These are phyloP conservation scores for Fusarium zealandicum DNA, from an alignment of 2,329 filamentous ascomycete genomes.

Conservation along the genomic window DNA sequence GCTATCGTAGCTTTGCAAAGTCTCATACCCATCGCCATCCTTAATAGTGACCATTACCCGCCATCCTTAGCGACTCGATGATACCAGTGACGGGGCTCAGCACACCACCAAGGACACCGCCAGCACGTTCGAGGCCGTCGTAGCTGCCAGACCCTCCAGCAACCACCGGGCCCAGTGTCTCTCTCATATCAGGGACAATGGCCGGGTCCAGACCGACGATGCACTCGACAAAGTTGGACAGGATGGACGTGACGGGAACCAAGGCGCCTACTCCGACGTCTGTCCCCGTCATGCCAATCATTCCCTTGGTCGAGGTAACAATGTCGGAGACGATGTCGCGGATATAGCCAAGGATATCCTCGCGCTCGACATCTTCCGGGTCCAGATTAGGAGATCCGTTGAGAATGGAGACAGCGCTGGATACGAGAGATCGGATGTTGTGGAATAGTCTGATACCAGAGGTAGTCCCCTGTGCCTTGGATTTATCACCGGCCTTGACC, in stretches of 20 bases:
- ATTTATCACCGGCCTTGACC: background rate
- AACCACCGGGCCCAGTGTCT: constrained; percentile 1
- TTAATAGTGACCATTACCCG: background rate
- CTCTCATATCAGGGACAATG: background rate
- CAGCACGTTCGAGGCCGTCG: background rate
- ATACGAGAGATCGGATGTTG: constrained; percentile 6
- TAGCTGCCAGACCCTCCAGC: fast-evolving
- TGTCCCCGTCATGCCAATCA: background rate
- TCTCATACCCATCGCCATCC: background rate
- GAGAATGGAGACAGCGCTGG: background rate
- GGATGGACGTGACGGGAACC: constrained; percentile 1
- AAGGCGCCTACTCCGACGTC: constrained; percentile 5
- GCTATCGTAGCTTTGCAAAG: background rate
- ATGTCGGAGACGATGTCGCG: background rate
- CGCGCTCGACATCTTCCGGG: background rate
- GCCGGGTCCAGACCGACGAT: background rate
- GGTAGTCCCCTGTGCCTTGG: background rate
- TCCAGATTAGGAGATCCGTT: background rate
- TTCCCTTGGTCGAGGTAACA: background rate
- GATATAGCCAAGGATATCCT: background rate
- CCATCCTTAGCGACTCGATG: background rate
- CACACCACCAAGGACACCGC: background rate
- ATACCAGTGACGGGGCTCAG: constrained; percentile 3
- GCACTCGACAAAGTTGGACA: constrained; percentile 1
- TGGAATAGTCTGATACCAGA: background rate